A percentile compares a stretch with the other conserved stretches of the same genome.
Evolutionary conservation across 2,329 filamentous ascomycete species (phyloP).

Genomic region (Pseudogymnoascus verrucosus): DNA sequence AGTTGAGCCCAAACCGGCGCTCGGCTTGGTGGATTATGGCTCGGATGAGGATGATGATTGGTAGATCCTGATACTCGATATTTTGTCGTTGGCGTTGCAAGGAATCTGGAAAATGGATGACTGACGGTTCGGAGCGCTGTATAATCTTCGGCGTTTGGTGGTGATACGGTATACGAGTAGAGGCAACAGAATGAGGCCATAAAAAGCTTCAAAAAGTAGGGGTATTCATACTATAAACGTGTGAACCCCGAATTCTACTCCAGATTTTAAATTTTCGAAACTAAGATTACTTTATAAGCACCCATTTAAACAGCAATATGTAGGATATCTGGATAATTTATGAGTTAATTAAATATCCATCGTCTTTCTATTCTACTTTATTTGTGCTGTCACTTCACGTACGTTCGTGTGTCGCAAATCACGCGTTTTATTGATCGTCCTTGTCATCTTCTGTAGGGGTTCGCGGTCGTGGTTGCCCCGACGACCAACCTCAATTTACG

Average conservation of each 20-base stretch:
- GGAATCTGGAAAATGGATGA: not conserved
- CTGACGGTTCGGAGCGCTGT: not conserved
- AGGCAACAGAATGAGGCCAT: not conserved
- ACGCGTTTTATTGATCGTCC: not conserved
- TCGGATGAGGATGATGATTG: conserved; percentile 43
- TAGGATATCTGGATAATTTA: not conserved
- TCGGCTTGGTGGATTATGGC: conserved; percentile 47
- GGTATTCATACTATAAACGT: conserved; percentile 2
- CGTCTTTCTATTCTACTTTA: not conserved
- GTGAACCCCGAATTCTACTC: conserved; percentile 1
- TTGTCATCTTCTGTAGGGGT: not conserved
- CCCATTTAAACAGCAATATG: not conserved
- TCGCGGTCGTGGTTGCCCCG: not conserved
- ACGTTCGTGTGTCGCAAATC: not conserved
- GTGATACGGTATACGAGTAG: not conserved
- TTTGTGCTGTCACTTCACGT: not conserved
- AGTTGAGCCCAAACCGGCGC: not conserved
- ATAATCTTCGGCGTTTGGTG: not conserved
- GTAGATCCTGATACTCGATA: not conserved
- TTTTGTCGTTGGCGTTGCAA: not conserved
- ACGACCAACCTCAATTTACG: conserved; percentile 4
- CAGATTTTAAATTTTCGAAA: not conserved
- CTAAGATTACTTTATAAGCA: not conserved
- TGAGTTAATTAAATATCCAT: not conserved
- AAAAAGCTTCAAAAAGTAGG: conserved; percentile 2